Percentiles rank a stretch among this genome's conserved stretches.
Conservation (phyloP, 257 asterid genomes). For the Solanum medicagineum region DNA sequence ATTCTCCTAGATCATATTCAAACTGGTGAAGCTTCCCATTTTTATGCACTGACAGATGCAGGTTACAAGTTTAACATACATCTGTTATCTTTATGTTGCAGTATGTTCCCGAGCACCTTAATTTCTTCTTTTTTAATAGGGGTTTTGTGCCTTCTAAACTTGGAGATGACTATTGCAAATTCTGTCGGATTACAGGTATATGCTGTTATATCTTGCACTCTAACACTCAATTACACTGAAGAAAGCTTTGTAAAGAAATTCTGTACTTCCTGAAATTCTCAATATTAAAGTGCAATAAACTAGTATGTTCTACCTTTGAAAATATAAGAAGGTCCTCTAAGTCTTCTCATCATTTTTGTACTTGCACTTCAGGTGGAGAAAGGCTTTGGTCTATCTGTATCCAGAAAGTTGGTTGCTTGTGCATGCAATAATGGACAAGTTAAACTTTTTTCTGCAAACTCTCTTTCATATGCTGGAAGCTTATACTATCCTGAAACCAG, state of each 20-base stretch:
- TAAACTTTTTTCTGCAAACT: slow-evolving; percentile 24
- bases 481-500: slow-evolving; percentile 36
- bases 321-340: neutral
- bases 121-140: slow-evolving; percentile 23
- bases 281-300: neutral
- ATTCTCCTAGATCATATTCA: slow-evolving; percentile 8
- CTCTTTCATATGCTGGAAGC: slow-evolving; percentile 43
- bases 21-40: slow-evolving; percentile 24
- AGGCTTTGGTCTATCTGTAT: slow-evolving; percentile 47
- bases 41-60: slow-evolving; percentile 52
- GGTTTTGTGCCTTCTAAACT: slow-evolving; percentile 39
- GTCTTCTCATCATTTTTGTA: neutral
- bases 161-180: slow-evolving; percentile 28
- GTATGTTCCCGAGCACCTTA: neutral
- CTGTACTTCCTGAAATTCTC: neutral
- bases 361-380: slow-evolving; percentile 45
- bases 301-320: neutral
- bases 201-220: neutral
- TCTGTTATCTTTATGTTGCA: neutral
- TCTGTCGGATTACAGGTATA: slow-evolving; percentile 50
- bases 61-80: slow-evolving; percentile 14
- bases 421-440: slow-evolving; percentile 64
- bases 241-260: neutral
- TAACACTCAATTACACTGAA: neutral
- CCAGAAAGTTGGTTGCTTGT: slow-evolving; percentile 52